A percentile compares a stretch with the other conserved stretches of the same genome.
These are phyloP conservation scores for Phytophthora ohioensis DNA, from an alignment of 352 stramenopile species.

Conservation along the genomic window DNA sequence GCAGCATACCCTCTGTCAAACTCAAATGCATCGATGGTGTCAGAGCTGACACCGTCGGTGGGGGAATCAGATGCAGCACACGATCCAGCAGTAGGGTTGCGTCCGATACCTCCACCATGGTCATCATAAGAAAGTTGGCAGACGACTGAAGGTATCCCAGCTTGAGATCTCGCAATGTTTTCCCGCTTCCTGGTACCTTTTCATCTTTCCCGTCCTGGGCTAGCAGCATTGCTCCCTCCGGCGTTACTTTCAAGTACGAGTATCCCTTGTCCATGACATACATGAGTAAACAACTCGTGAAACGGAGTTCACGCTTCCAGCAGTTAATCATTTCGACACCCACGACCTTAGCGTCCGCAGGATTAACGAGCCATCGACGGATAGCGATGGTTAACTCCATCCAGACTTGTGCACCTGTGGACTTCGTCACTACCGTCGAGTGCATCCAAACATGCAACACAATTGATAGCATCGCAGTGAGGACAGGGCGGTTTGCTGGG, in stretches of 20 bases:
- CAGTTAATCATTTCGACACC: conserved; percentile 79
- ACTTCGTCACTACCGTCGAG: conserved; percentile 63
- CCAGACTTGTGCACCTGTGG: conserved; percentile 75
- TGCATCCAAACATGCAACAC: conserved; percentile 91
- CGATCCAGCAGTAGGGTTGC: conserved; percentile 84
- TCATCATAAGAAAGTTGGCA: conserved; percentile 74
- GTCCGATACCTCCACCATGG: conserved; percentile 61
- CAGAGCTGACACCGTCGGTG: conserved; percentile 70
- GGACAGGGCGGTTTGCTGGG: conserved; percentile 59
- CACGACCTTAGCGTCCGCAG: conserved; percentile 63
- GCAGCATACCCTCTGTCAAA: conserved; percentile 79
- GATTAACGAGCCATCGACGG: conserved; percentile 78
- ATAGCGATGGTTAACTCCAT: conserved; percentile 85
- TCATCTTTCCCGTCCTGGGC: conserved; percentile 52
- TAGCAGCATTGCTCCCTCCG: conserved; percentile 64
- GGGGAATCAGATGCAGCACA: conserved; percentile 82
- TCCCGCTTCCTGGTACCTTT: conserved; percentile 34
- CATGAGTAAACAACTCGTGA: conserved; percentile 85
- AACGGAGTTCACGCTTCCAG: conserved; percentile 86
- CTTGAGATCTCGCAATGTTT: conserved; percentile 66
- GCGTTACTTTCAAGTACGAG: conserved; percentile 73
- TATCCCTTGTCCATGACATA: conserved; percentile 82
- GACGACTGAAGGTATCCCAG: conserved; percentile 78
- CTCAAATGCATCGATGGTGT: conserved; percentile 71
- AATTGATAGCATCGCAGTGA: conserved; percentile 84